Evolutionary conservation across 768 basidiomycete species (phyloP), one percentile per base, ranked within the genome.

Genomic region (Tulasnella sp.): DNA sequence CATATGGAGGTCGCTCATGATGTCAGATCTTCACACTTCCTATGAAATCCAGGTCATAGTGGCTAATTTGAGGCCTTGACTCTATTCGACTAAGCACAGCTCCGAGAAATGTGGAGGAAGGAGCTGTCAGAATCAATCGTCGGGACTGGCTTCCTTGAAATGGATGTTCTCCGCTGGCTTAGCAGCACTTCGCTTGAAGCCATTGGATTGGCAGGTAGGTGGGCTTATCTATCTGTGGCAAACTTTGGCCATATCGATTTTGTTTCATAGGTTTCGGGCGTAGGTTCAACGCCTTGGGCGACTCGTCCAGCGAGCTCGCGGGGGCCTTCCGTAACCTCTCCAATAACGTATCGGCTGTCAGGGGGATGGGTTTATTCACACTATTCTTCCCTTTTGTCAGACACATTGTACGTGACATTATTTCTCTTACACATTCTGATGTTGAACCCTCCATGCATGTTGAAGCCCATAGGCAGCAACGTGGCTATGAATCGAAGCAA

Each of bases 1-100:
- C 83, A 84, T 60, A 63, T 81, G 2, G 73, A 76, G 2, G 83
- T 82, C 66, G 70, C 82, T 0, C 63, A 75, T 0, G 68, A 77
- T 67, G 82, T 79, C 64, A 27, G 52, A 21, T 31, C 15, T 7
- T 38, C 17, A 8, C 4, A 11, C 45, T 17, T 38, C 15, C 15
- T 38, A 15, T 38, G 5, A 38, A 5, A 38, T 38, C 15, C 15
- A 15, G 15, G 34, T 5, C 7, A 38, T 15, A 38, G 15, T 38
- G 34, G n/a, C n/a, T n/a, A 5, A 38, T 7, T 15, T 38, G 34
- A 38, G 34, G 34, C 34, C 34, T 38, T 15, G 15, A 38, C 34
- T 5, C 5, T 38, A 5, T 38, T 15, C 34, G 34, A 7, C 34
- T 15, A 15, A 15, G 15, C 34, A 38, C 34, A 38, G 34, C 34